phyloP scores from a whole-genome alignment of 306 rosid genomes.

The Lotus japonicus region DNA sequence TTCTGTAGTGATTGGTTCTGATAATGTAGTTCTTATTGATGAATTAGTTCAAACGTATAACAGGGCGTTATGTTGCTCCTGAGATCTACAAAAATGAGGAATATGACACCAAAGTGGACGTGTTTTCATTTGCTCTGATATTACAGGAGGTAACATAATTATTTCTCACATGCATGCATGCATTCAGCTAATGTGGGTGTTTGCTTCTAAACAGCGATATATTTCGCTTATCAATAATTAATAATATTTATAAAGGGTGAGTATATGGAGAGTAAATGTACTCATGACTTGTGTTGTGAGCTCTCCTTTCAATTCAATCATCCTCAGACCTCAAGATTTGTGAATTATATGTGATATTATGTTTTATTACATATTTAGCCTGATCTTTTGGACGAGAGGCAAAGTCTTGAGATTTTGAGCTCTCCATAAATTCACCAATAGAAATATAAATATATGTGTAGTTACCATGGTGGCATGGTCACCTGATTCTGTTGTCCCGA shows the following conservation, averaged over 20 bases:
- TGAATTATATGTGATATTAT: neutral
- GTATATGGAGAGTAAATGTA: neutral
- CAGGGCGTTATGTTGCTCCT: slow-evolving; percentile 64
- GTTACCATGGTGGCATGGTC: too few species aligned
- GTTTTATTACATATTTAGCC: neutral
- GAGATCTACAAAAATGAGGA: slow-evolving; percentile 49
- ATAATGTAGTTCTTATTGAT: slow-evolving; percentile 1
- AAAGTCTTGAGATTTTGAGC: neutral
- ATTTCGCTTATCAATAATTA: neutral
- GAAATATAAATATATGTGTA: neutral
- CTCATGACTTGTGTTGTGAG: neutral
- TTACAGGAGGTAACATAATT: slow-evolving; percentile 41
- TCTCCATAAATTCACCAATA: neutral
- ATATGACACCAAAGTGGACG: slow-evolving; percentile 47
- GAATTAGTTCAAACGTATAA: slow-evolving; percentile 7
- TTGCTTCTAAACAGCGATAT: neutral
- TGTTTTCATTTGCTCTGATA: slow-evolving; percentile 50
- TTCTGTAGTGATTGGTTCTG: slow-evolving; percentile 7
- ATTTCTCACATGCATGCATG: neutral
- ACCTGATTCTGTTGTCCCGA: neutral
- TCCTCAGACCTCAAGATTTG: slow-evolving; percentile 3
- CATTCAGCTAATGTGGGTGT: neutral
- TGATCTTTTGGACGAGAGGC: neutral
- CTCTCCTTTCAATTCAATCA: neutral
- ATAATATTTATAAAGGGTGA: neutral